Evolutionary conservation across 805 yeast species (phyloP).

Genomic region (Sugiyamaella americana): DNA sequence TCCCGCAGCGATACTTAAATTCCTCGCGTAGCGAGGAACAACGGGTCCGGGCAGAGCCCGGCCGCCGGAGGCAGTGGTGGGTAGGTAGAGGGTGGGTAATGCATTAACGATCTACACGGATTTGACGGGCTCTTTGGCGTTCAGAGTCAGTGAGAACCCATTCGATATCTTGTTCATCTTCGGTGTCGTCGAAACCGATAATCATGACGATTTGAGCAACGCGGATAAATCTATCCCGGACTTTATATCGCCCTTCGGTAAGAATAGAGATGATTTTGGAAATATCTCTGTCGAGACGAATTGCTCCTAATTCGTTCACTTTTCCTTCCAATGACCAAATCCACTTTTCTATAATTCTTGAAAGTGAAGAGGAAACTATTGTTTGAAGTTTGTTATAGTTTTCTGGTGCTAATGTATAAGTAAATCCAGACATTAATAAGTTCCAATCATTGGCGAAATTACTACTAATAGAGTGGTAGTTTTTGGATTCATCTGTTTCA

Average conservation of each 20-base stretch:
- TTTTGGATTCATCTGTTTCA: conserved; percentile 12
- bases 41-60: not conserved
- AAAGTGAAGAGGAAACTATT: conserved; percentile 48
- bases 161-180: conserved; percentile 40
- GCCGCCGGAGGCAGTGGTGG: not conserved
- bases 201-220: conserved; percentile 80
- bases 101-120: conserved; percentile 18
- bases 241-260: conserved; percentile 56
- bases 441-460: conserved; percentile 64
- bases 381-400: conserved; percentile 46
- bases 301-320: conserved; percentile 77
- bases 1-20: too few species aligned
- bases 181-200: conserved; percentile 74
- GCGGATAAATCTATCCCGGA: conserved; percentile 71
- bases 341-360: conserved; percentile 56
- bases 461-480: conserved; percentile 26
- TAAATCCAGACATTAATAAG: conserved; percentile 56
- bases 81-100: not conserved
- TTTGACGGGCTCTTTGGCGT: conserved; percentile 33
- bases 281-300: conserved; percentile 76
- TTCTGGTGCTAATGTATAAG: conserved; percentile 47
- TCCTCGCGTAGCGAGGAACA: too few species aligned
- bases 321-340: conserved; percentile 60
- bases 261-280: conserved; percentile 67
- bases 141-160: conserved; percentile 82